phyloP scores from a whole-genome alignment of 2,329 filamentous ascomycete genomes.

The Aspergillus pseudonomiae region DNA sequence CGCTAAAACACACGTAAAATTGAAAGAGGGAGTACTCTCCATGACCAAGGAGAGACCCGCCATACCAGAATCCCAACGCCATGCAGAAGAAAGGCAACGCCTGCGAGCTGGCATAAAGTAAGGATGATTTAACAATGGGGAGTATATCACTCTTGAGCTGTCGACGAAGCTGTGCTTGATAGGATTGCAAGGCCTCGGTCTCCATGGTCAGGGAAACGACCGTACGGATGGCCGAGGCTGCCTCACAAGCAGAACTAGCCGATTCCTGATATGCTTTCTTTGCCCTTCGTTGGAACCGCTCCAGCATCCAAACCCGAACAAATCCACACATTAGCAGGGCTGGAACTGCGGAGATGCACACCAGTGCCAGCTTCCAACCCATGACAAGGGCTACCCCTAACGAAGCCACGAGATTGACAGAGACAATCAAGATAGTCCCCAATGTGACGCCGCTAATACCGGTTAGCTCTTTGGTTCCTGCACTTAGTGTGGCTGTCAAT shows the following conservation, averaged over 20 bases:
- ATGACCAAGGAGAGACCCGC: conserved; percentile 59
- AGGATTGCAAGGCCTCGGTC: conserved; percentile 39
- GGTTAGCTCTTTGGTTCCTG: conserved; percentile 60
- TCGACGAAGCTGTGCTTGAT: conserved; percentile 35
- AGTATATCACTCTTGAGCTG: conserved; percentile 27
- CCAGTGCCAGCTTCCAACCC: conserved; percentile 79
- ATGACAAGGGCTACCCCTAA: conserved; percentile 67
- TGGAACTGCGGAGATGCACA: conserved; percentile 56
- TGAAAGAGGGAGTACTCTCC: conserved; percentile 46
- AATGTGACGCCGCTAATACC: conserved; percentile 74
- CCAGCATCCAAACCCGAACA: conserved; percentile 53
- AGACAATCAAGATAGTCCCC: conserved; percentile 75
- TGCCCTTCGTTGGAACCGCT: conserved; percentile 50
- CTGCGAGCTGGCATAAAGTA: conserved; percentile 36
- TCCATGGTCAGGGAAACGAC: conserved; percentile 55
- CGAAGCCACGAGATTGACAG: conserved; percentile 72
- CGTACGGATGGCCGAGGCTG: conserved; percentile 54
- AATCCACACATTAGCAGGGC: conserved; percentile 31
- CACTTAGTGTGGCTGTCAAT: conserved; percentile 77
- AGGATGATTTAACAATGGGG: conserved; percentile 25
- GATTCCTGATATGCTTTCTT: conserved; percentile 50
- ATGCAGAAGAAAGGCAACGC: conserved; percentile 31
- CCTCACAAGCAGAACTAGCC: conserved; percentile 55
- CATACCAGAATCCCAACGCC: conserved; percentile 66
- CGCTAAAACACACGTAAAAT: conserved; percentile 52